Evolutionary conservation across 192 early-diverging fungal species (phyloP).

Genomic region (Linnemannia schmuckeri): DNA sequence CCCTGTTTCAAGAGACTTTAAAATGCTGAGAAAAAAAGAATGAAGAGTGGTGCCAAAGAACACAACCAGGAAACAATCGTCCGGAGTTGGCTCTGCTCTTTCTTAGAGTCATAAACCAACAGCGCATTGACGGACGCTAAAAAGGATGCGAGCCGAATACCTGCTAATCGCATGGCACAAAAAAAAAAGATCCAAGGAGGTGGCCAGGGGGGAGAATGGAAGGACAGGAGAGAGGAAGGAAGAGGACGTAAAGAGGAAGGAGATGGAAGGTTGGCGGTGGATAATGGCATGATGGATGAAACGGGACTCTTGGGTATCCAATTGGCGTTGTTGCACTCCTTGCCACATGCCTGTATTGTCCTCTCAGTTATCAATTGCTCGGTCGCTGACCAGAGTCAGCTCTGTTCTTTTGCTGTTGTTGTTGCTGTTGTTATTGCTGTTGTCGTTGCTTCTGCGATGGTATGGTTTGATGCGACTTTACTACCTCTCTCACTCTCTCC

Average conservation of each 20-base stretch:
- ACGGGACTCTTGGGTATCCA: not conserved
- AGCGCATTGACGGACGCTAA: not conserved
- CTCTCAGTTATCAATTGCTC: not conserved
- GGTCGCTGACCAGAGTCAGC: not conserved
- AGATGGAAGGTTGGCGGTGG: not conserved
- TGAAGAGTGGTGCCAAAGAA: not conserved
- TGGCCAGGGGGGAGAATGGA: not conserved
- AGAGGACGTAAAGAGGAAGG: not conserved
- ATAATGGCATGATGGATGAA: constrained; percentile 9
- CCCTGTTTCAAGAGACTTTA: constrained; percentile 7
- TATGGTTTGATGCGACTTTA: not conserved
- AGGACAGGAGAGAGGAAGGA: not conserved
- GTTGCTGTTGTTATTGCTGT: not conserved
- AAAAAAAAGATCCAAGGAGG: not conserved
- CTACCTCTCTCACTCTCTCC: not conserved
- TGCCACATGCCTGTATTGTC: not conserved
- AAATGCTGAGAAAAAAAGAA: not conserved
- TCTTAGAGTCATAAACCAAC: not conserved
- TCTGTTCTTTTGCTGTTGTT: not conserved
- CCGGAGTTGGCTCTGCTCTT: not conserved
- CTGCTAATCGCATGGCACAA: not conserved
- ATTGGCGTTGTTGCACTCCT: not conserved
- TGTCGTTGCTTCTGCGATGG: not conserved
- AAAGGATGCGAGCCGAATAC: not conserved
- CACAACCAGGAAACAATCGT: not conserved